Base-by-base conservation (phyloP, 768 basidiomycete species). In the Royoungia palumana region DNA sequence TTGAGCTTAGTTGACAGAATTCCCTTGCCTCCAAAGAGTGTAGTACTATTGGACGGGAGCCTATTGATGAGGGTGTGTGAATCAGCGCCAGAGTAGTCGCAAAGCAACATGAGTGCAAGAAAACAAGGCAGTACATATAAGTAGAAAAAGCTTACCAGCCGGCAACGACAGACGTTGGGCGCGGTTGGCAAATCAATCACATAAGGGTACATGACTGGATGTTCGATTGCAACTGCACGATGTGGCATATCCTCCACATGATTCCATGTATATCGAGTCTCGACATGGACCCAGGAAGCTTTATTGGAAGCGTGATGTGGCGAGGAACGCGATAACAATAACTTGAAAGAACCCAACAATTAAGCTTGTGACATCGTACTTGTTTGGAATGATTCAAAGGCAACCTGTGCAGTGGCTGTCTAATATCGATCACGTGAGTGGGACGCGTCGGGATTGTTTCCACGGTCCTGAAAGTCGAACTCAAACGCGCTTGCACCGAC, bases 381-480 rank as follows among this genome's bases (percentile, higher is more conserved):
- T 3, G 27, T 41, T 44, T 44, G 47, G 41, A 5, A 19, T 35
- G 9, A 47, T 35, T 42, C 25, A n/a, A n/a, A n/a, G n/a, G n/a
- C n/a, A n/a, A n/a, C n/a, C n/a, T n/a, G n/a, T n/a, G 24, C 8
- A 25, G 24, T 25, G 8, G 24, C 2, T 27, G 28, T 27, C 28
- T 12, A 5, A 32, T 4, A 32, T 20, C 16, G 44, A 28, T 65
- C 63, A 65, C 66, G 63, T 65, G 65, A 53, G 30, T 21, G 7
- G 11, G 49, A 66, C 64, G 66, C 64, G 64, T 66, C 59, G 21
- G 19, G 1, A 2, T 20, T 19, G 6, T 58, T 65, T 66, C 43
- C 66, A 68, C 64, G 56, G 35, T 14, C 11, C 2, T 25, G 12
- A 20, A 36, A 44, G 34, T 54, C 38, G 17, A 59, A 56, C 59